Evolutionary conservation across 495 filamentous ascomycete species (phyloP), one percentile per base, ranked within the genome.

Genomic region (Sordaria brevicollis): DNA sequence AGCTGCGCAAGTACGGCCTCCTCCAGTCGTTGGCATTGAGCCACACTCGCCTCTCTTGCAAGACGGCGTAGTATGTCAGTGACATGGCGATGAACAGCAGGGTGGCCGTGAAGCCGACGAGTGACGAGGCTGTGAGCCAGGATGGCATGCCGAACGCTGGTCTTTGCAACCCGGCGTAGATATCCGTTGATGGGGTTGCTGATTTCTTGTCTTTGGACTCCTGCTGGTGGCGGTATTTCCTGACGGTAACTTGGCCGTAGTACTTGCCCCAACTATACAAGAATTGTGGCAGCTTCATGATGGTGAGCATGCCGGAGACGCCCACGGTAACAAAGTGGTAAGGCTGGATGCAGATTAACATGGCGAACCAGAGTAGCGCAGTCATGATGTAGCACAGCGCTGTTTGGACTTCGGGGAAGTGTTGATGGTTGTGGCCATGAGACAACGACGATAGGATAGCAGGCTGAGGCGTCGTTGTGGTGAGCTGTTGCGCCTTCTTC

Each of bases 391-490:
- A 43, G 70, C 74, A 76, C 37, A 70, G 9, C 8, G 41, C 49
- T 17, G 70, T 43, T 67, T 68, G 73, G n/a, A 38, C 10, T 34
- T 29, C 67, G n/a, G 67, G 65, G 35, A 70, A 57, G n/a, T 41
- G 5, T 39, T 74, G 54, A 3, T 43, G 6, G 37, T 75, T 75
- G 67, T 76, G 74, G 39, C 76, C 76, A 71, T 77, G 76, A 67
- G 66, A 70, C 25, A 62, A 31, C 49, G 49, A 31, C 25, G 49
- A 62, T 17, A 31, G 25, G 3, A 17, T 1, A 1, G 1, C 43
- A 13, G 13, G 25, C 5, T 62, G 49, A 62, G 25, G 9, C 6
- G 49, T 31, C 2, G 21, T 31, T 29, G 25, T 17, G 11, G 0
- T 6, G 1, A 49, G 13, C 33, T 36, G 35, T 36, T 62, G 49